Percentiles rank a stretch among this genome's conserved stretches.
Evolutionary conservation across 768 basidiomycete genomes (phyloP).

Genomic region (Suillus americanus): DNA sequence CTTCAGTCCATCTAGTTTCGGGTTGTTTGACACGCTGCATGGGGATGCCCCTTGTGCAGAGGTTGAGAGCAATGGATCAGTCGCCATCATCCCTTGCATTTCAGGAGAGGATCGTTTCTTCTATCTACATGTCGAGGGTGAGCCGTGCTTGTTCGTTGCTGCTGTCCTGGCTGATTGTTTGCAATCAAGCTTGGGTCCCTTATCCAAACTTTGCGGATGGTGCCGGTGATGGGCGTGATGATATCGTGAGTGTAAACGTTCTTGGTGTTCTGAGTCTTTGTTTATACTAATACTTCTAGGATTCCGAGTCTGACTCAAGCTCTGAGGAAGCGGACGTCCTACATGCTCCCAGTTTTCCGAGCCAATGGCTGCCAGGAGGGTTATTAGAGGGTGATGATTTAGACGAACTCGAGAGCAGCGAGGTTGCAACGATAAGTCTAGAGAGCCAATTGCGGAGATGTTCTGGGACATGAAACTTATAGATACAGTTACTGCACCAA

Average conservation of each 20-base stretch:
- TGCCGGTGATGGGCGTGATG: neutral
- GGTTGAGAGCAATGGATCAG: neutral
- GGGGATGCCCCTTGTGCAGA: neutral
- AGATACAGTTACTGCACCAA: neutral
- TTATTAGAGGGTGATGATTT: neutral
- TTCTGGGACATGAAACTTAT: neutral
- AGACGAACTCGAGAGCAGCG: neutral
- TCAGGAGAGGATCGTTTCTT: neutral
- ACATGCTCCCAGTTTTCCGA: neutral
- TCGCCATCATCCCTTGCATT: neutral
- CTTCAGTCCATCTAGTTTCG: neutral
- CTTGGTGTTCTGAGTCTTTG: neutral
- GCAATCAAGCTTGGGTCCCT: neutral
- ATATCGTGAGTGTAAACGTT: neutral
- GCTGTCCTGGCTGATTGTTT: neutral
- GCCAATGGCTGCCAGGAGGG: neutral
- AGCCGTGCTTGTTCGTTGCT: neutral
- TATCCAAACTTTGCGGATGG: neutral
- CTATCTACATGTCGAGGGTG: slow-evolving; percentile 1
- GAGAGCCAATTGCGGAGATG: neutral
- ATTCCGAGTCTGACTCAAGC: neutral
- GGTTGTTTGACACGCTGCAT: neutral
- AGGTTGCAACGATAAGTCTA: neutral
- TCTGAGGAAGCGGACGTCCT: neutral
- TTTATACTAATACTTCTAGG: neutral